Evolutionary conservation across 2,329 filamentous ascomycete species (phyloP), one percentile per base, ranked within the genome.

Genomic region (Xylariaceae sp.): DNA sequence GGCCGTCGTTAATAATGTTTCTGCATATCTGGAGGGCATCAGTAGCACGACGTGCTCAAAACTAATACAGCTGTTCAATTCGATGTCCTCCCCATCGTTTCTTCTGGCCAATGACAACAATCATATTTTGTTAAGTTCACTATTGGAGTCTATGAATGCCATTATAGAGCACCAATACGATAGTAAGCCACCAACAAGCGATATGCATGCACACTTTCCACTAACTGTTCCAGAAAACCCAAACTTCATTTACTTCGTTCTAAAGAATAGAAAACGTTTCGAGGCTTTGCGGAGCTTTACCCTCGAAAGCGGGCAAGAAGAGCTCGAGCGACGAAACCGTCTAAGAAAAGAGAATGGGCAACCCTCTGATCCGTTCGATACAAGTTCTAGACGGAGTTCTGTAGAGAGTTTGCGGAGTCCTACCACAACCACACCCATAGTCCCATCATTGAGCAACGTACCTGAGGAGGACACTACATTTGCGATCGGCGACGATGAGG

Each of bases 61-160:
- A 71, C 78, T 98, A 26, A 80, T 98, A 65, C 92, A 97, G 67
- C 79, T 98, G 0, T 96, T 96, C 71, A 86, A 87, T 4, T 95
- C 91, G 29, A 96, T 98, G 90, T 96, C 94, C 7, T 91, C 92
- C 0, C 94, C 95, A 0, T 92, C 90, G 28, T 99, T 98, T 71
- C 78, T 99, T 8, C 79, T 98, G 16, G 92, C 91, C 6, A 98
- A 96, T 67, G 95, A 99, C 56, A 90, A 85, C 33, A 99, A 99
- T 64, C 91, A 98, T 70, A 78, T 80, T 28, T 83, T 98, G 4
- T 79, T 99, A 6, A 84, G 87, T 45, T 93, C 92, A 0, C 76
- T 98, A 23, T 80, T 99, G 8, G 92, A 97, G 70, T 93, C 92
- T 0, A 87, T 98, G 69, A 96, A 95, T 71, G 86, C 91, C 2